A percentile compares a stretch with the other conserved stretches of the same genome.
phyloP scores from a whole-genome alignment of 2,329 filamentous ascomycete genomes.

The Colletotrichum phormii region DNA sequence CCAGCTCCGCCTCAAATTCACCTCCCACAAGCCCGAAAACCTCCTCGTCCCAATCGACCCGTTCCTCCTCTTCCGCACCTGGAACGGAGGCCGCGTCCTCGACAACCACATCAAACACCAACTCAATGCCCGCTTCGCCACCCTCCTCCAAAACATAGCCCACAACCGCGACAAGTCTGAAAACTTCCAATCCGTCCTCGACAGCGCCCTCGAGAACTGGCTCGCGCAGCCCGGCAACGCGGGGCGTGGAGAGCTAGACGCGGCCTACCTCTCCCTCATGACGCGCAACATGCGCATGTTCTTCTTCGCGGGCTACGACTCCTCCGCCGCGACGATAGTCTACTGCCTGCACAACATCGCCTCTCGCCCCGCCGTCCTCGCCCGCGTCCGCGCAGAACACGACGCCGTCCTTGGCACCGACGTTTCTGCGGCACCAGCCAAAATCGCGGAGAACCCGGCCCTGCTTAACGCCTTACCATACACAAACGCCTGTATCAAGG shows the following conservation, averaged over 20 bases:
- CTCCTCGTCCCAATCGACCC: constrained; percentile 42
- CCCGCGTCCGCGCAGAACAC: constrained; percentile 56
- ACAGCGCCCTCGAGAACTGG: constrained; percentile 46
- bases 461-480: constrained; percentile 64
- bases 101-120: constrained; percentile 42
- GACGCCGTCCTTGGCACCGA: constrained; percentile 59
- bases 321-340: constrained; percentile 48
- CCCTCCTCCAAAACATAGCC: constrained; percentile 40
- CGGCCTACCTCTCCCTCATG: constrained; percentile 44
- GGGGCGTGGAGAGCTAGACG: constrained; percentile 38
- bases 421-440: not conserved
- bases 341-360: constrained; percentile 45
- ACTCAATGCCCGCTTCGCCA: constrained; percentile 41
- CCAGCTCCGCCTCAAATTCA: constrained; percentile 35
- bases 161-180: constrained; percentile 28
- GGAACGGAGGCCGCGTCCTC: constrained; percentile 47
- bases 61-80: constrained; percentile 42
- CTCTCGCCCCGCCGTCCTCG: constrained; percentile 44
- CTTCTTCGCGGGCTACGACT: constrained; percentile 54
- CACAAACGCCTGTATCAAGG: constrained; percentile 66
- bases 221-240: constrained; percentile 41
- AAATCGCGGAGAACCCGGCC: constrained; percentile 48
- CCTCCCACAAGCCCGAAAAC: constrained; percentile 37
- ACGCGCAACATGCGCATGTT: constrained; percentile 47
- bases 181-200: constrained; percentile 43